Evolutionary conservation across 306 rosid species (phyloP), one percentile per base, ranked within the genome.

Genomic region (Corylus americana): DNA sequence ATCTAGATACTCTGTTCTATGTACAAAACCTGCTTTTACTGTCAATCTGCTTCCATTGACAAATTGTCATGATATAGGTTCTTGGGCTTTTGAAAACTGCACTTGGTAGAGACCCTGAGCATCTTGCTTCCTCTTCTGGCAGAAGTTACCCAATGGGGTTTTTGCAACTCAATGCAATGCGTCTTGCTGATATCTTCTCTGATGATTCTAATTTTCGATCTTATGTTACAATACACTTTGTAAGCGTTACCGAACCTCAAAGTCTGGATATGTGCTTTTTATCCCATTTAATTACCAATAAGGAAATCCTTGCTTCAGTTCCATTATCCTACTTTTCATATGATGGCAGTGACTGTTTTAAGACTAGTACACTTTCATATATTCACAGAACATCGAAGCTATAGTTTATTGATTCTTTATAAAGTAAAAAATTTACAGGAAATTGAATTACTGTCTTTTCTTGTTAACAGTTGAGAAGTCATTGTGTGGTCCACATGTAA

Each of bases 141-240:
- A 82, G 73, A 89, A 84, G 85, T 72, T 81, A 85, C 51, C 97
- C 98, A 35, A 83, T 80, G 86, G 98, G 98, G 16, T 79, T 91
- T 87, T 85, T 91, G 84, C 98, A 95, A 85, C 98, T 95, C 86
- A 92, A 92, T 84, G 98, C 98, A 13, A 85, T 95, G 98, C 98
- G 98, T 81, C 92, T 95, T 31, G 93, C 91, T 83, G 98, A 94
- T 80, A 85, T 92, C 73, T 88, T 92, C 85, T 94, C 98, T 2
- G 98, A 94, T 83, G 98, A 94, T 87, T 92, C 98, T 82, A 91
- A 94, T 80, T 92, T 94, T 44, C 87, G 97, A 78, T 91, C 98
- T 51, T 91, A 86, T 79, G 91, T 91, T 88, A 94, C 90, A 75
- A 54, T 49, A 74, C 82, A 85, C 84, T 92, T 91, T 69, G 98